Conservation (phyloP, 768 basidiomycete genomes). For the Phlebiopsis flavidoalba region DNA sequence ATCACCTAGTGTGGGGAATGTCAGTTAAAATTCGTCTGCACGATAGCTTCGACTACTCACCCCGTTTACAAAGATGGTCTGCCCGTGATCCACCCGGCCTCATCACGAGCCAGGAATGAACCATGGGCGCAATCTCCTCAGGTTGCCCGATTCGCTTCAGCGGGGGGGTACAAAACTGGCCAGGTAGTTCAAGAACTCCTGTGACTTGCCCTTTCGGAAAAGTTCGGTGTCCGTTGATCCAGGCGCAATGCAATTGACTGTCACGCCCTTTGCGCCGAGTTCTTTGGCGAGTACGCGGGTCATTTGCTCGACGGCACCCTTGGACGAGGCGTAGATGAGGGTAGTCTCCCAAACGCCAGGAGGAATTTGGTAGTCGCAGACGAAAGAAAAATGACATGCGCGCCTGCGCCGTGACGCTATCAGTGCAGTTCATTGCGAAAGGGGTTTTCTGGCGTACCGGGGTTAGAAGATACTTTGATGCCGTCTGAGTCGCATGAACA, state of each 20-base stretch:
- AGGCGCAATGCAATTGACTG: constrained; percentile 46
- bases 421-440: not conserved
- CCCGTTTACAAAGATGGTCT: constrained; percentile 46
- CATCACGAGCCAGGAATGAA: constrained; percentile 44
- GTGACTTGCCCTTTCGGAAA: constrained; percentile 44
- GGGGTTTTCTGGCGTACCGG: constrained; percentile 28
- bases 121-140: constrained; percentile 45
- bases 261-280: constrained; percentile 41
- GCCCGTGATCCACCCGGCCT: constrained; percentile 48
- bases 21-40: too few relatives aligned
- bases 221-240: constrained; percentile 46
- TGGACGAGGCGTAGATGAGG: constrained; percentile 44
- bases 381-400: constrained; percentile 51
- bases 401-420: constrained; percentile 24
- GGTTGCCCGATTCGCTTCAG: constrained; percentile 36
- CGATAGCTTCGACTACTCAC: constrained; percentile 26
- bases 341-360: constrained; percentile 38
- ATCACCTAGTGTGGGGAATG: too few relatives aligned
- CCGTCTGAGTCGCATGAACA: constrained; percentile 40
- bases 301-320: constrained; percentile 52
- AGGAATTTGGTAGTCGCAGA: constrained; percentile 37
- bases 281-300: constrained; percentile 49
- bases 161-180: constrained; percentile 38
- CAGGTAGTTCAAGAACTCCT: constrained; percentile 36
- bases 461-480: constrained; percentile 32